Base-by-base conservation (phyloP, 441 rosid species). In the Pelargonium fulgidum region DNA sequence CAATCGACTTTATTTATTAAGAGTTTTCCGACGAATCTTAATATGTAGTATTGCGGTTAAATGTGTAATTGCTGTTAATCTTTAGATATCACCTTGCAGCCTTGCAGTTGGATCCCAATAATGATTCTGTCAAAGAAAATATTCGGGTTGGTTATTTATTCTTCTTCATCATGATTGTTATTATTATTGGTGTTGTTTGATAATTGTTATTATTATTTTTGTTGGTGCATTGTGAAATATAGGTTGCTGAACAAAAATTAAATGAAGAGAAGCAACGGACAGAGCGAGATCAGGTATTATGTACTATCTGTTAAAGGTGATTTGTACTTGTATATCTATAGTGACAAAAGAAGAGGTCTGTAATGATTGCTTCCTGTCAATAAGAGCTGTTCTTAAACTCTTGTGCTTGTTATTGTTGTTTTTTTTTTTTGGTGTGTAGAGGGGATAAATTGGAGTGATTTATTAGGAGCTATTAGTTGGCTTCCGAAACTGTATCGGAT, bases 221-320 rank as follows among this genome's bases (percentile, higher is more conserved):
- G 59, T 29, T 62, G 36, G 58, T 14, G 71, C 20, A 47, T 72
- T 62, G 9, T 64, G 62, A 47, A 77, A 79, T 65, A 29, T 68
- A 88, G 96, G 89, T 85, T 56, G 89, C 95, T 33, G 87, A 85
- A 81, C 85, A 81, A 70, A 92, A 87, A 68, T 72, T 90, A 79
- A 82, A 77, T 71, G 95, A 90, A 75, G 83, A 82, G 70, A 81
- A 70, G 64, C 86, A 77, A 48, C 48, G 78, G 65, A 79, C 76
- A 29, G 86, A 82, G 68, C 66, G 42, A 56, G 67, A 80, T 81
- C 91, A 83, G 89, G 98, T 88, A 77, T 14, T 61, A 42, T 66
- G 13, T 70, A 58, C 29, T 41, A 7, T 16, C 6, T 70, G 29
- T 50, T 36, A 36, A 36, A 36, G 54, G 14, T 48, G 62, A 58